Conservation (phyloP, 163 green algal species). For the Chloromonas sp. region DNA sequence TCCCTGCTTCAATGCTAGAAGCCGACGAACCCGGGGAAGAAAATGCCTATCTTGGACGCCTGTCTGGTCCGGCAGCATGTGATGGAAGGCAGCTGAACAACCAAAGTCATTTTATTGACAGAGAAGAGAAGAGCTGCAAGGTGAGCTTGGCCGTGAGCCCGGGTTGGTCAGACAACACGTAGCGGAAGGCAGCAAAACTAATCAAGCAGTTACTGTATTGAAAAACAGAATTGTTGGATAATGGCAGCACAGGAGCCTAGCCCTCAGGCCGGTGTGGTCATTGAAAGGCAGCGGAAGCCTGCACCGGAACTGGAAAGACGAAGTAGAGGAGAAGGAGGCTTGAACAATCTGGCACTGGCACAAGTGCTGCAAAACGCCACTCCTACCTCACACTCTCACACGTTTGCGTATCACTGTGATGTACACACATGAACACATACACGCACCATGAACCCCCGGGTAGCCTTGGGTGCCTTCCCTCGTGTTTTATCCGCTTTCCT, state of each 20-base stretch:
- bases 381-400: background rate
- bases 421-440: background rate
- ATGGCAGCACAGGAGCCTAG: background rate
- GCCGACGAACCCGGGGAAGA: background rate
- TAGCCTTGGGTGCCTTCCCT: background rate
- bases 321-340: background rate
- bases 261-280: background rate
- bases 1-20: background rate
- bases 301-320: background rate
- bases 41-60: background rate
- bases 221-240: no score
- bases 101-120: no score
- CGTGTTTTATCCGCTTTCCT: background rate
- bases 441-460: background rate
- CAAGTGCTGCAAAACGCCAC: no score
- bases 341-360: background rate
- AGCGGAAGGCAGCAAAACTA: conserved; percentile 25
- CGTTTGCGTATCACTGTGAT: background rate
- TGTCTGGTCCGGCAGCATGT: background rate
- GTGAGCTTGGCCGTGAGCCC: conserved; percentile 38
- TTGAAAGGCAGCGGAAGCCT: background rate
- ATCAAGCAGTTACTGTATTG: no score
- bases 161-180: conserved; percentile 38
- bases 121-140: no score
- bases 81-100: no score